phyloP scores from a whole-genome alignment of 768 basidiomycete species.

The Tylopilus subfusipes region DNA sequence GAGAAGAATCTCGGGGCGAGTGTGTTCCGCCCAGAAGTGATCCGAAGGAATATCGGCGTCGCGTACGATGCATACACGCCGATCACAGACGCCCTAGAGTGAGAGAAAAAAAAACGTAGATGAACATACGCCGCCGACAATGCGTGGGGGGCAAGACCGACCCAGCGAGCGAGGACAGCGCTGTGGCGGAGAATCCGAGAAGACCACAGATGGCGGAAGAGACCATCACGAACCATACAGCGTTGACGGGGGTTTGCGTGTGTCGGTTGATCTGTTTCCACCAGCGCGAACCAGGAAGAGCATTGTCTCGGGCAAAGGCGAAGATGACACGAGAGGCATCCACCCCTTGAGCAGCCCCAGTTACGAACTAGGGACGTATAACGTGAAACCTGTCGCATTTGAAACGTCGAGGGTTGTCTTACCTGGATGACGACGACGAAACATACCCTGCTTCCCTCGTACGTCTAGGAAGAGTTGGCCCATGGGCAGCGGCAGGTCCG shows the following conservation, averaged over 20 bases:
- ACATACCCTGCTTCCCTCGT: constrained; percentile 67
- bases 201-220: constrained; percentile 55
- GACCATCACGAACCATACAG: constrained; percentile 70
- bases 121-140: neutral
- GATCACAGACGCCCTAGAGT: constrained; percentile 61
- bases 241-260: constrained; percentile 70
- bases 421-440: constrained; percentile 64
- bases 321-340: constrained; percentile 75
- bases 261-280: constrained; percentile 59
- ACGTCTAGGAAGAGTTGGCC: constrained; percentile 66
- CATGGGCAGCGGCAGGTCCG: constrained; percentile 61
- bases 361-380: constrained; percentile 48
- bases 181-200: constrained; percentile 62
- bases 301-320: constrained; percentile 71
- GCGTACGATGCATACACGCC: constrained; percentile 66
- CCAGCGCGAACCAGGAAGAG: constrained; percentile 66
- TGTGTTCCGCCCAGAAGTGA: constrained; percentile 62
- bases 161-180: constrained; percentile 66
- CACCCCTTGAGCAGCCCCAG: constrained; percentile 70
- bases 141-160: constrained; percentile 24
- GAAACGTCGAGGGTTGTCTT: neutral
- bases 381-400: neutral
- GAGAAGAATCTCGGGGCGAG: constrained; percentile 58
- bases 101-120: neutral
- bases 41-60: constrained; percentile 64